Percentiles rank a stretch among this genome's conserved stretches.
Evolutionary conservation across 1,139 yeast genomes (phyloP).

Genomic region (Blastobotrys elegans): DNA sequence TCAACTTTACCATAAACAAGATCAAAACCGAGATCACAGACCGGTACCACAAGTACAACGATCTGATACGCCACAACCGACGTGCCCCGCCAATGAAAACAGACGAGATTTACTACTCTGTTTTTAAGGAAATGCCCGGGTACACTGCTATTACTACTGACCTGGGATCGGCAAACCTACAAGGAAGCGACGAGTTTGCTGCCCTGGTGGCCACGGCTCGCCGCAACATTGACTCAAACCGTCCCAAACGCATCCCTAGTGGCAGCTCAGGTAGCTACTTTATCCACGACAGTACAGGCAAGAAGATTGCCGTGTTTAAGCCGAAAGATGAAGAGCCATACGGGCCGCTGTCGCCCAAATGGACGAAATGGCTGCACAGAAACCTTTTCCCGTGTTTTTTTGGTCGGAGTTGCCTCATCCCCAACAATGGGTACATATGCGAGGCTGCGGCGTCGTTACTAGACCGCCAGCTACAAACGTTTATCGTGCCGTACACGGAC

Average conservation of each 20-base stretch:
- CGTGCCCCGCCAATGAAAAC: background rate
- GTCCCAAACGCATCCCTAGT: conserved; percentile 52
- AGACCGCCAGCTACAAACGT: conserved; percentile 54
- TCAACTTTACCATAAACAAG: conserved; percentile 10
- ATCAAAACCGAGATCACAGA: conserved; percentile 10
- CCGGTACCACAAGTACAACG: conserved; percentile 10
- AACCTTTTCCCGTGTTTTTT: conserved; percentile 73
- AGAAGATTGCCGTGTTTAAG: conserved; percentile 58
- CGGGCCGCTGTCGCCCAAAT: conserved; percentile 72
- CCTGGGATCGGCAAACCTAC: background rate
- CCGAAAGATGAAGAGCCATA: conserved; percentile 82
- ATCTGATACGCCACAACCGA: background rate
- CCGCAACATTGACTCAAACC: conserved; percentile 41
- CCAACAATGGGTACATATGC: conserved; percentile 66
- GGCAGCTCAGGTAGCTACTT: conserved; percentile 77
- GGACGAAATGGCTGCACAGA: conserved; percentile 77
- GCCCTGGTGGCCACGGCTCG: conserved; percentile 39
- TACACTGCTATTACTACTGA: conserved; percentile 8
- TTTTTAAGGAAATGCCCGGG: conserved; percentile 36
- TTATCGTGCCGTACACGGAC: conserved; percentile 64
- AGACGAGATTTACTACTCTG: conserved; percentile 44
- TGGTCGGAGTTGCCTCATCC: conserved; percentile 68
- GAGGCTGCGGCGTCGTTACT: conserved; percentile 68
- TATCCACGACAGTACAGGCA: conserved; percentile 38
- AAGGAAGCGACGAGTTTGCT: background rate